Base-by-base conservation (phyloP, 208 protist species). In the Crithidia mellificae region DNA sequence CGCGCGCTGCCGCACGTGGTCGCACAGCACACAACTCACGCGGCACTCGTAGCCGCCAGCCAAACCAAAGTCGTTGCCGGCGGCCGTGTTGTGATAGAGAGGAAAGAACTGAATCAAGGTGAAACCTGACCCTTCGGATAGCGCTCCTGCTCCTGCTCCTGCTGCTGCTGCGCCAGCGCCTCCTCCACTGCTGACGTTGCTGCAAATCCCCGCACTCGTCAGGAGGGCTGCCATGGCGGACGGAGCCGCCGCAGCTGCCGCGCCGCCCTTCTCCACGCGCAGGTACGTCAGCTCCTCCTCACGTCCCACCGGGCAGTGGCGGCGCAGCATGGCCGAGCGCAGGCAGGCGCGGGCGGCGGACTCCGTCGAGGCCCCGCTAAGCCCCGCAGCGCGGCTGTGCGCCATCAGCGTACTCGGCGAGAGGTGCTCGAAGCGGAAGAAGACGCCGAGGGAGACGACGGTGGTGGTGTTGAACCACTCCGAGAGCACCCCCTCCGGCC, bases 31-130 rank as follows among this genome's bases (percentile, higher is more conserved):
- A 51, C 85, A 91, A 68, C 80, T 87, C 29, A 92, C 80, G 17
- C 90, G 86, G 47, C 84, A 90, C 72, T 95, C 87, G 61, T 91
- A 87, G 41, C 72, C 81, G 22, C 73, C 75, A 2, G 86, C 86
- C 4, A 92, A 52, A 27, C 69, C 66, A 19, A 69, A 78, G 57
- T 69, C 72, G 39, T 30, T 54, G 51, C 29, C 36, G 15, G 47
- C 43, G 22, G 44, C 49, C 1, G 34, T 38, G 34, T 51, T 51
- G 50, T 85, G 70, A 27, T 83, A 57, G 20, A 87, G 56, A 7
- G 78, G 74, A 49, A 95, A 90, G 44, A 88, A 84, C 70, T 92
- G 90, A 61, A 92, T 67, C 22, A 92, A 32, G 24, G 84, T 83
- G n/a, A 77, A 49, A 20, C 54, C n/a, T 19, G 52, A 15, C 2